Conservation (phyloP, 2,329 filamentous ascomycete genomes). For the Coniochaeta sp. region DNA sequence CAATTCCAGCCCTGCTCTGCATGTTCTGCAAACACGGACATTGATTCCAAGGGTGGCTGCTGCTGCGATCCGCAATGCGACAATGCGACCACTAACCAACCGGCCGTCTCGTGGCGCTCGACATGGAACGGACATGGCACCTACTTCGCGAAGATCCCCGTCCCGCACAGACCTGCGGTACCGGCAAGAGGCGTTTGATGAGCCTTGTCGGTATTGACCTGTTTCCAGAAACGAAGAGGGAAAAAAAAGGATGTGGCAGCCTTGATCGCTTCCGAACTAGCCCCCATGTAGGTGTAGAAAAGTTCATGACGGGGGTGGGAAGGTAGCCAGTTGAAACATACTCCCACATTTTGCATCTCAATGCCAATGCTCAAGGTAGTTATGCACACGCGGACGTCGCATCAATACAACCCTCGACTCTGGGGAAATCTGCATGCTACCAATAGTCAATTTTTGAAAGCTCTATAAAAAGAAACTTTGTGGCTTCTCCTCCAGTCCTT, state of each 20-base stretch:
- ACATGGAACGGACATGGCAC: background rate
- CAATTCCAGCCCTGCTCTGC: too few species aligned
- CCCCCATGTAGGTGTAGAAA: too few species aligned
- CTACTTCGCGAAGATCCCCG: background rate
- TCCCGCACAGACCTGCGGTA: background rate
- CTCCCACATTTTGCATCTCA: background rate
- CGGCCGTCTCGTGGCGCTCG: background rate
- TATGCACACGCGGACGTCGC: background rate
- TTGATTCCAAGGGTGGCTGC: too few species aligned
- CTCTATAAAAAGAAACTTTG: background rate
- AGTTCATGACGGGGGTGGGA: too few species aligned
- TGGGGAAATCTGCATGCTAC: background rate
- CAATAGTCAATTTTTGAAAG: background rate
- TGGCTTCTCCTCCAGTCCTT: background rate
- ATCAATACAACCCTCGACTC: background rate
- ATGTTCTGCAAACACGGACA: too few species aligned
- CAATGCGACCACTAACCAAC: too few species aligned
- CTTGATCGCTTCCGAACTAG: too few species aligned
- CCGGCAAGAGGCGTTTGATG: background rate
- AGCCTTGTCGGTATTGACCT: background rate
- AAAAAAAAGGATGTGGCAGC: too few species aligned
- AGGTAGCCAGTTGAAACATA: too few species aligned
- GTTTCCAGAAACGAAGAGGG: too few species aligned
- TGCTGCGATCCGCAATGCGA: too few species aligned
- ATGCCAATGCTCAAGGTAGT: background rate